Evolutionary conservation across 2,329 filamentous ascomycete species (phyloP), one percentile per base, ranked within the genome.

Genomic region (Colletotrichum chlorophyti): DNA sequence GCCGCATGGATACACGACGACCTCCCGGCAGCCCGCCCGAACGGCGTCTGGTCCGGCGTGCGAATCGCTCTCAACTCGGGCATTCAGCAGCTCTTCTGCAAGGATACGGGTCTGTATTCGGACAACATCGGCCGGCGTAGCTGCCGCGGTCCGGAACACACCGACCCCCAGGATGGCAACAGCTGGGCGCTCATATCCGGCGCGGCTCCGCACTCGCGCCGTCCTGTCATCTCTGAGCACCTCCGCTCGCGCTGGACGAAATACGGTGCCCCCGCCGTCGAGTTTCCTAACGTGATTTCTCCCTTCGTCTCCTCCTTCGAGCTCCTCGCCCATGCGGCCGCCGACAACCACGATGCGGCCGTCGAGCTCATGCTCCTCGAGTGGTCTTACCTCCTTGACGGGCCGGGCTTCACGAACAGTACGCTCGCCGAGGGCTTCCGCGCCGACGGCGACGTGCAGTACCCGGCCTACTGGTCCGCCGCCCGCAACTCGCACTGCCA

Each of bases 121-220:
- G 79, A 80, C 65, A 83, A 83, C 58, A 53, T 57, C 48, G 77
- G 77, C 17, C 46, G 62, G 17, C 51, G 64, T 27, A 32, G 66
- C 70, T 54, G 72, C 70, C 47, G 54, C 69, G 34, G 71, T 64
- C 32, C 68, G 66, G 40, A 68, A 66, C 19, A 80, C 2, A 72
- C 84, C 2, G 72, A 76, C 53, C 79, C 79, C 0, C 81, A 83
- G 67, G 79, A 80, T 46, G 79, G 77, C 14, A 82, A 81, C 60
- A 76, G 75, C 63, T 76, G 82, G 71, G 77, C 79, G 3, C 69
- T 82, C 12, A 51, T 68, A 17, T 70, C 21, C 12, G 58, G 61
- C 6, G 60, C 64, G 6, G 63, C 61, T 0, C 67, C 70, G 51
- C 65, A 63, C 15, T 49, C 46, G 9, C 51, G 60, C 4, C 26